Evolutionary conservation across 2,329 filamentous ascomycete genomes (phyloP).

Genomic region (Aciculosporium take): DNA sequence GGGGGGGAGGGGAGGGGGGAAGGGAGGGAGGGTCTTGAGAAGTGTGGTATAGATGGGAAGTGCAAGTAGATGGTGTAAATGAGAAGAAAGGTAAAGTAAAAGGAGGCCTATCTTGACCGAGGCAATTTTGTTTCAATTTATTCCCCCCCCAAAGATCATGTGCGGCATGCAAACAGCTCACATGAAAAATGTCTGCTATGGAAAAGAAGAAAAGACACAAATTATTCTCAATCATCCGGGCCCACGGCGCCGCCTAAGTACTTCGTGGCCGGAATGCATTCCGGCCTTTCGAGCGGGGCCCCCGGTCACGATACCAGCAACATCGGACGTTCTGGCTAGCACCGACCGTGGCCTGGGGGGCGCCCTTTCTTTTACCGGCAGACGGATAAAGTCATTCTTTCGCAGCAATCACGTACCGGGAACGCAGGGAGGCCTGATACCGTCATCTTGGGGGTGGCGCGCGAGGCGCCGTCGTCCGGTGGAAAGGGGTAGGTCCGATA

Average conservation of each 20-base stretch:
- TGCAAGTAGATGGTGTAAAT: too few species aligned
- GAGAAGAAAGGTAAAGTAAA: too few species aligned
- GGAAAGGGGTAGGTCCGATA: too few species aligned
- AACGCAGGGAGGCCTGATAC: too few species aligned
- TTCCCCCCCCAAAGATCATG: too few species aligned
- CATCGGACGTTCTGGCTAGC: constrained; percentile 8
- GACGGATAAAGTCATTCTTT: constrained; percentile 1
- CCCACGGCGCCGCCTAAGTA: constrained; percentile 29
- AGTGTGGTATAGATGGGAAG: not conserved
- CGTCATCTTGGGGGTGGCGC: not conserved
- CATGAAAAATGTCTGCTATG: not conserved
- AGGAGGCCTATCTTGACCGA: too few species aligned
- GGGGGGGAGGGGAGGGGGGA: not conserved
- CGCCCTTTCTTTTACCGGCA: too few species aligned
- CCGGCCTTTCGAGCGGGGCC: constrained; percentile 26
- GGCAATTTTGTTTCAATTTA: too few species aligned
- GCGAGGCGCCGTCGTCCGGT: not conserved
- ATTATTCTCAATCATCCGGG: constrained; percentile 8
- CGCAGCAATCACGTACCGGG: constrained; percentile 13
- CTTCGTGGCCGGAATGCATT: constrained; percentile 33
- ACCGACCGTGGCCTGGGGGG: constrained; percentile 7
- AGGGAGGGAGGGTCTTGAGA: not conserved
- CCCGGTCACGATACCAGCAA: constrained; percentile 9
- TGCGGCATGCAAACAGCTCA: too few species aligned
- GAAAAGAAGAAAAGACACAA: not conserved